Evolutionary conservation across 768 basidiomycete species (phyloP).

Genomic region (Pholiota conissans): DNA sequence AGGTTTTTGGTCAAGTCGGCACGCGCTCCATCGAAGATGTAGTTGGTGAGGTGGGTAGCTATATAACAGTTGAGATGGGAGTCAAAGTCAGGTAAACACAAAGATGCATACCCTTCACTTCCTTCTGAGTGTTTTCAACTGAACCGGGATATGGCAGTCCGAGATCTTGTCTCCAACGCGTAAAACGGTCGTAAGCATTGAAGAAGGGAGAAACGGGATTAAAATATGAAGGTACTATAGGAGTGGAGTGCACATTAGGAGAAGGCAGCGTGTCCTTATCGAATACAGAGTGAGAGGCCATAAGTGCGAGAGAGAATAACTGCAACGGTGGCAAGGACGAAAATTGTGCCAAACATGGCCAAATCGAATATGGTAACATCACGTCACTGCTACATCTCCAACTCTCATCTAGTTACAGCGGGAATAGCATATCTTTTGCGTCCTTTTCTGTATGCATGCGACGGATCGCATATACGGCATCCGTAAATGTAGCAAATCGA

Average conservation of each 20-base stretch:
- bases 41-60: conserved; percentile 93
- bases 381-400: conserved; percentile 1
- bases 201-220: conserved; percentile 59
- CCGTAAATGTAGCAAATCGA: neutral
- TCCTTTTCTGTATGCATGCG: neutral
- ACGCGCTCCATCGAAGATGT: conserved; percentile 95
- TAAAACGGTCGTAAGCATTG: conserved; percentile 69
- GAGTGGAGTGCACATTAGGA: conserved; percentile 33
- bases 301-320: conserved; percentile 25
- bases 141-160: conserved; percentile 91
- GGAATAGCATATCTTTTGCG: neutral
- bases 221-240: conserved; percentile 37
- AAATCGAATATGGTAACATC: conserved; percentile 20
- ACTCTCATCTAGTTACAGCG: neutral
- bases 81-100: neutral
- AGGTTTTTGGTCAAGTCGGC: conserved; percentile 95
- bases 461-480: too few species aligned
- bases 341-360: conserved; percentile 39
- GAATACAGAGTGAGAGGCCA: conserved; percentile 45
- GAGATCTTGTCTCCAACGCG: conserved; percentile 78
- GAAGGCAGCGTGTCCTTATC: conserved; percentile 44
- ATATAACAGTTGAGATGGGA: conserved; percentile 11
- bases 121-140: conserved; percentile 89
- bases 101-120: conserved; percentile 74
- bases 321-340: conserved; percentile 33